phyloP scores from a whole-genome alignment of 306 rosid genomes.

The Vigna mungo region DNA sequence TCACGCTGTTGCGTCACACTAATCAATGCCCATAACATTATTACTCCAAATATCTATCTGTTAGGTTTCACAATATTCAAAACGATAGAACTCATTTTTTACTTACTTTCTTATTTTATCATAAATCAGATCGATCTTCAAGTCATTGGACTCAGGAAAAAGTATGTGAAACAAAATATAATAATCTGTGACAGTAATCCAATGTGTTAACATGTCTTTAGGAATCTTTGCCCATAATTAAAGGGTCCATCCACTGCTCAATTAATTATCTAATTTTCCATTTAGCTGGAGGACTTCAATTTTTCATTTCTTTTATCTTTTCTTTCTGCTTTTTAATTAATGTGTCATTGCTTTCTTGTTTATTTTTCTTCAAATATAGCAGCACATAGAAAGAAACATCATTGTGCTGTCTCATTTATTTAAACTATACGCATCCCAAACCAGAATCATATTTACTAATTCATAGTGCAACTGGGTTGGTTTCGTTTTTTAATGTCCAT shows the following conservation, averaged over 20 bases:
- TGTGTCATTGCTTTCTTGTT: constrained; percentile 18
- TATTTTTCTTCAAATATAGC: background rate
- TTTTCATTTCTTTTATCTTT: background rate
- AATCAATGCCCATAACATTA: constrained; percentile 38
- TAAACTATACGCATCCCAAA: no score
- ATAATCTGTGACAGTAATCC: constrained; percentile 26
- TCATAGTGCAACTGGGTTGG: no score
- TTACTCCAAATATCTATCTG: constrained; percentile 18
- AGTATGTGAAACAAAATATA: constrained; percentile 23
- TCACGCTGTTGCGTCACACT: constrained; percentile 41
- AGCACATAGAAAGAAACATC: background rate
- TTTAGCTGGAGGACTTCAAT: background rate
- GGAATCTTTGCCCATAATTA: constrained; percentile 42
- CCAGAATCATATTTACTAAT: no score
- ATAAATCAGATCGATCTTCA: background rate
- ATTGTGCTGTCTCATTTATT: background rate
- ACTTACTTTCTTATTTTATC: background rate
- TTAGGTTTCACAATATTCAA: constrained; percentile 32
- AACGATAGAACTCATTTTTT: background rate
- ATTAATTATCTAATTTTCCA: background rate
- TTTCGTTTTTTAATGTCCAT: no score
- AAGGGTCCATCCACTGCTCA: constrained; percentile 30
- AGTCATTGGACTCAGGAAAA: background rate
- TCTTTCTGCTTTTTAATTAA: constrained; percentile 1
- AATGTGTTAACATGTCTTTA: constrained; percentile 13